Conservation (phyloP, 305 asterid genomes). For the Withania somnifera region DNA sequence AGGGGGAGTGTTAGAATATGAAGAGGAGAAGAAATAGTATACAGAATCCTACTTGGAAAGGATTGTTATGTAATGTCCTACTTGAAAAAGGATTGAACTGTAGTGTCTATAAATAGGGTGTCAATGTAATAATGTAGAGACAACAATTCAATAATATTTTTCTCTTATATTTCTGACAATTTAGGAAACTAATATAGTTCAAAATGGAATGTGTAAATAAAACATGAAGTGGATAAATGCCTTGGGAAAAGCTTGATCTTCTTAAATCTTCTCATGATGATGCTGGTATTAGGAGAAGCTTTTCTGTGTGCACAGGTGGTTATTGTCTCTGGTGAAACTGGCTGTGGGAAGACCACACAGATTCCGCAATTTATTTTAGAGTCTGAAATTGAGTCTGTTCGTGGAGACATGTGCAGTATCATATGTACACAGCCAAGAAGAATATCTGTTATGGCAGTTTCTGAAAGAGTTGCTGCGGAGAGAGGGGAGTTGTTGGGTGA, state of each 20-base stretch:
- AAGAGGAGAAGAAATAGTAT: too few species aligned
- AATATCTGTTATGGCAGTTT: constrained; percentile 89
- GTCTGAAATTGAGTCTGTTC: constrained; percentile 56
- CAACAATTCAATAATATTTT: too few species aligned
- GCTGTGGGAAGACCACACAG: constrained; percentile 98
- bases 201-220: not conserved
- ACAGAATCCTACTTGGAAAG: too few species aligned
- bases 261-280: not conserved
- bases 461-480: constrained; percentile 90
- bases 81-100: too few species aligned
- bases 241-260: not conserved
- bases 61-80: too few species aligned
- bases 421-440: constrained; percentile 92
- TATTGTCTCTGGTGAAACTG: constrained; percentile 93
- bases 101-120: too few species aligned
- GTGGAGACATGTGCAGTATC: constrained; percentile 71
- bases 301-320: constrained; percentile 45
- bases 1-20: too few species aligned
- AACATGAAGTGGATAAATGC: not conserved
- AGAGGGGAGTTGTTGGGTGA: constrained; percentile 94
- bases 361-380: constrained; percentile 90
- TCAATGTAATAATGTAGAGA: too few species aligned
- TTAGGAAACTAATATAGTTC: not conserved
- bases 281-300: constrained; percentile 10
- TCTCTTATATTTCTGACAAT: too few species aligned